Base-by-base conservation (phyloP, 1,284 basidiomycete species). In the Phellopilus nigrolimitatus region DNA sequence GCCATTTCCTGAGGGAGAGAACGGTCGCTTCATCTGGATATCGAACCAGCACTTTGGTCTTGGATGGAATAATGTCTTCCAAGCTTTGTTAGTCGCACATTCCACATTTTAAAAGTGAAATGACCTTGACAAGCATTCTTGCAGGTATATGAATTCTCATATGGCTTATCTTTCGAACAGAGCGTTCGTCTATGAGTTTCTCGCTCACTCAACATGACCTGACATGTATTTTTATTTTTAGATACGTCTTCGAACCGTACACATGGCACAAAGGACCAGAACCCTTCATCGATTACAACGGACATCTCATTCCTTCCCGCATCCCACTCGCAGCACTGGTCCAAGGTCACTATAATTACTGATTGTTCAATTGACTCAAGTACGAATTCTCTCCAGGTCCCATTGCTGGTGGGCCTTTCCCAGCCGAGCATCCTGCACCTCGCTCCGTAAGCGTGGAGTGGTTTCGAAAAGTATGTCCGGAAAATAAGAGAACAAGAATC, bases 1-100 rank as follows among this genome's bases (percentile, higher is more conserved):
- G 24, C 56, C 57, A 4, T 55, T 49, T 19, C 57, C 57, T 9
- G 57, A 58, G 39, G 57, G 57, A 10, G 34, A 47, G 46, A 48
- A 49, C 31, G 57, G 57, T 4, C 30, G 57, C 28, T 56, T 46
- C 28, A 15, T 58, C 10, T 45, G 39, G 40, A 43, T 55, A 4
- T 56, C 55, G 21, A 56, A 55, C 31, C 51, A 57, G 28, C 41
- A 51, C 22, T 52, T 44, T 43, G 42, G 47, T 27, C 15, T 51
- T 22, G 46, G 46, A n/a, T 53, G 43, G 45, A 55, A 52, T 19
- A 53, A 52, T 17, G 28, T 36, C 8, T 50, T 45, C 33, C 42
- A 44, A 22, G 30, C 17, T 19, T 37, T 51, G 15, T 48, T 55
- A 30, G 46, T 17, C n/a, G 3, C 5, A n/a, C n/a, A n/a, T n/a